Base-by-base conservation (phyloP, 2,329 filamentous ascomycete genomes). In the Xylariales sp. region DNA sequence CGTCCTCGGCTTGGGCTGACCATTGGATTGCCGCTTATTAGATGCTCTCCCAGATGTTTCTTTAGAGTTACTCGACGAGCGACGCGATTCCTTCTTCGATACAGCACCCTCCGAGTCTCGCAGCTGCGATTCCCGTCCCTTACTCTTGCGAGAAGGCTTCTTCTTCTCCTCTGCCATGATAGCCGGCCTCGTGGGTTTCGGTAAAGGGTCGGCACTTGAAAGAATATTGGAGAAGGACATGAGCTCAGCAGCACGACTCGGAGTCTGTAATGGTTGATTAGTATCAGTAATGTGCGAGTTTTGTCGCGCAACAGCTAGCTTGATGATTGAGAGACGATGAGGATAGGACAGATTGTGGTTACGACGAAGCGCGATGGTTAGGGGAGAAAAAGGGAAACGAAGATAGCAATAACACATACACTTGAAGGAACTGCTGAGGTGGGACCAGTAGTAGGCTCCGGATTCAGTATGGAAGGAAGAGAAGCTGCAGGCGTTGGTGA, bases 221-320 rank as follows among this genome's bases (percentile, higher is more conserved):
- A 97, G 82, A 45, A 97, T 94, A 60, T 90, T 96, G 51, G 88
- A 93, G 58, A 97, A 93, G 4, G 90, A 93, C 90, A 96, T 96
- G 40, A 90, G 86, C 60, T 95, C 86, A 44, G 84, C 83, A 29
- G 83, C 74, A 60, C 89, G 82, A 51, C 79, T 81, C 2, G 85
- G 78, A 37, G 84, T 85, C 78, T 89, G 61, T 25, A 50, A 12
- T 33, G 32, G 2, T n/a, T 20, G 21, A 22, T 53, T 33, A 51
- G 50, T 33, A 44, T 31, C 10, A 24, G 24, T 19, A 32, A 21
- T 20, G 33, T 21, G 19, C 16, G 29, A 4, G n/a, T 16, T 8
- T 15, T 33, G 12, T n/a, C 15, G 8, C 9, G 9, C 32, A 24
- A 39, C 21, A 18, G 24, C 20, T n/a, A 20, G 15, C 11, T 12